These are phyloP conservation scores for Diplodia scrobiculata DNA, from an alignment of 2,329 filamentous ascomycete species.

Conservation along the genomic window DNA sequence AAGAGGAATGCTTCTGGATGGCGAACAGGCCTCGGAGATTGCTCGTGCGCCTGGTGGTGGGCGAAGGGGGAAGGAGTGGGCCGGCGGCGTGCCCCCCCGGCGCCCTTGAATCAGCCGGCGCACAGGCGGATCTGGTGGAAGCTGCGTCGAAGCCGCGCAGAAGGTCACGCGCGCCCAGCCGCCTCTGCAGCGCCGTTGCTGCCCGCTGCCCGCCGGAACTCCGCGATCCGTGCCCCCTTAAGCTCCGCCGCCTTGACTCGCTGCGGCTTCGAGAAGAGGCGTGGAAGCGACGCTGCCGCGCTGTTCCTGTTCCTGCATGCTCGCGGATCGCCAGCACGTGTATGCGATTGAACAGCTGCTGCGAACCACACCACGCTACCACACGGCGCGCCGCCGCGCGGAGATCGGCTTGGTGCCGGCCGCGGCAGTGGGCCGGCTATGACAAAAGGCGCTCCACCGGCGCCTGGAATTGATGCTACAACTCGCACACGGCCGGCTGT, in stretches of 20 bases:
- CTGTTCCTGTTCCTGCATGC: slow-evolving; percentile 27
- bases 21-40: slow-evolving; percentile 33
- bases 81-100: slow-evolving; percentile 34
- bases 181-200: slow-evolving; percentile 28
- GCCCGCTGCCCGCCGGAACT: slow-evolving; percentile 15
- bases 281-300: slow-evolving; percentile 22
- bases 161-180: slow-evolving; percentile 32
- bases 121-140: slow-evolving; percentile 46
- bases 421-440: slow-evolving; percentile 23
- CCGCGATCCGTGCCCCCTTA: slow-evolving; percentile 22
- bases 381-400: not conserved
- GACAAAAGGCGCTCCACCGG: slow-evolving; percentile 23
- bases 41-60: slow-evolving; percentile 32
- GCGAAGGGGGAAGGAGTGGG: slow-evolving; percentile 22
- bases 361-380: not conserved
- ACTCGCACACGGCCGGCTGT: slow-evolving; percentile 19
- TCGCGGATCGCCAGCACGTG: slow-evolving; percentile 22
- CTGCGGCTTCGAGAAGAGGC: slow-evolving; percentile 5
- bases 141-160: slow-evolving; percentile 32
- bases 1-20: slow-evolving; percentile 27
- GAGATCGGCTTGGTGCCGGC: slow-evolving; percentile 12
- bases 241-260: slow-evolving; percentile 26
- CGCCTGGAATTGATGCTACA: slow-evolving; percentile 13
- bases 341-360: not conserved
- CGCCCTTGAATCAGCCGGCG: slow-evolving; percentile 31